Evolutionary conservation across 176 grass and related monocot species (phyloP), one percentile per base, ranked within the genome.

Genomic region (Rhynchospora tenuis): DNA sequence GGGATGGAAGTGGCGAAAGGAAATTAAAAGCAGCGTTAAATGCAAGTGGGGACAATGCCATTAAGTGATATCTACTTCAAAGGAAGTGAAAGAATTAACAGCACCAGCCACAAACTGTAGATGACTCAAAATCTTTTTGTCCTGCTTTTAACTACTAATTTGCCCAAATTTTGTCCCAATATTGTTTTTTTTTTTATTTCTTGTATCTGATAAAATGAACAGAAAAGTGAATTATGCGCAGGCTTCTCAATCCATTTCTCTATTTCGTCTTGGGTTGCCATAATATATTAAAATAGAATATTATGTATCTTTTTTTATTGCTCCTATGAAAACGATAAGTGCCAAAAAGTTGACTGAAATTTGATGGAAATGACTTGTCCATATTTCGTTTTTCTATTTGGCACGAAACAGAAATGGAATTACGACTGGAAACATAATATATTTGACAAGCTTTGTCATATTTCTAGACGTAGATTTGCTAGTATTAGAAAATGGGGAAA

Each of bases 31-130:
- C 73, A 77, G 73, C 50, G 48, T 33, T 77, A 55, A 77, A 77
- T 77, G 73, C 73, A 19, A 77, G 73, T 77, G 48, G 73, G 73
- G 73, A 55, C 50, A 24, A 48, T 55, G 51, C 67, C 26, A 77
- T 77, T 77, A 77, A 77, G 48, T 77, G 50, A 56, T 77, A 77
- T 77, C 73, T 77, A 77, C 73, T 77, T 55, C 73, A 77, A 15
- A 77, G 28, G 73, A 55, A 77, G 73, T 55, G 33, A 56, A 56
- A 77, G 50, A 55, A 28, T 77, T 77, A 77, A 77, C 13, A 71
- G 55, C 50, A 29, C 50, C 15, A 77, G 47, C 73, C 50, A 77
- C 7, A 76, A 31, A 9, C 73, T 77, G 73, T 77, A 56, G 20
- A 11, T 77, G 73, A 77, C 13, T 22, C 73, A 0, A 54, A 29